Evolutionary conservation across 2,329 filamentous ascomycete species (phyloP).

Genomic region (Zymoseptoria tritici): DNA sequence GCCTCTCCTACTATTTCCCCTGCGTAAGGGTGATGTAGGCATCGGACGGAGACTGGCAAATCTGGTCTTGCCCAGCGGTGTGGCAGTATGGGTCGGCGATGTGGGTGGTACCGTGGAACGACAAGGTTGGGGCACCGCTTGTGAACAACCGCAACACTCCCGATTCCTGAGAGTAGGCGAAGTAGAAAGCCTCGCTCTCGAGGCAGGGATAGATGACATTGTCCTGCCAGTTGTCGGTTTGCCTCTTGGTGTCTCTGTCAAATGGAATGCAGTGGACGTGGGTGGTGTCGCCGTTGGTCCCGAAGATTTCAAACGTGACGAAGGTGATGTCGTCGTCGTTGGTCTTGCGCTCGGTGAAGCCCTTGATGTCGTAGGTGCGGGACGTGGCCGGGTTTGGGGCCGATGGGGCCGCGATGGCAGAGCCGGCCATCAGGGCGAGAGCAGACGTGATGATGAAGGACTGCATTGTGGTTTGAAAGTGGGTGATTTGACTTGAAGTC

Average conservation of each 20-base stretch:
- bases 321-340: constrained; percentile 6
- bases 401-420: constrained; percentile 2
- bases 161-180: constrained; percentile 4
- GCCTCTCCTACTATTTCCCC: background rate
- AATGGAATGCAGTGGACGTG: constrained; percentile 8
- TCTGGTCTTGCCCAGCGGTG: background rate
- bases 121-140: no score
- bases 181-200: constrained; percentile 5
- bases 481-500: no score
- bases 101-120: background rate
- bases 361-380: constrained; percentile 8
- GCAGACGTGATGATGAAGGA: constrained; percentile 9
- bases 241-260: background rate
- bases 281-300: constrained; percentile 7
- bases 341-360: constrained; percentile 9
- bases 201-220: constrained; percentile 8
- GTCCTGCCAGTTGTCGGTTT: constrained; percentile 1
- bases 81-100: constrained; percentile 5
- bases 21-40: no score
- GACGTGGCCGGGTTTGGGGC: background rate
- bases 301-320: constrained; percentile 10
- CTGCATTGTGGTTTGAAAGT: constrained; percentile 8
- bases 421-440: constrained; percentile 4
- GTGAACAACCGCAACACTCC: no score
- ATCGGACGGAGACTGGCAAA: no score